Evolutionary conservation across 306 rosid species (phyloP).

Genomic region (Ormosia emarginata): DNA sequence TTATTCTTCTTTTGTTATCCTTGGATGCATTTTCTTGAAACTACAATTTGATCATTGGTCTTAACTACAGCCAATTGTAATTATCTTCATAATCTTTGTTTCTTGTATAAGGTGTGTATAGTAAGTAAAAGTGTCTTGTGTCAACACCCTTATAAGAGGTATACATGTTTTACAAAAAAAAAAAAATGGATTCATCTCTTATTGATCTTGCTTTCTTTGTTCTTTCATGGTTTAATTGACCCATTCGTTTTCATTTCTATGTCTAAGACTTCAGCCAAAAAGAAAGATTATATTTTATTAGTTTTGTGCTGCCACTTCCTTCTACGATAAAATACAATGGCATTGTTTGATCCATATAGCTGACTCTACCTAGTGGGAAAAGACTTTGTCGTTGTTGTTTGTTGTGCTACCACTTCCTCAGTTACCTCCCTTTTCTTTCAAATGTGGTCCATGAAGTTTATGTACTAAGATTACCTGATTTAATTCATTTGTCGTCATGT

Average conservation of each 20-base stretch:
- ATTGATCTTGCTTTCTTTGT: not conserved
- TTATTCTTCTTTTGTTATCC: not conserved
- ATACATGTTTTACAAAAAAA: not conserved
- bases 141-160: not conserved
- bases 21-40: not conserved
- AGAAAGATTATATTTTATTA: not conserved
- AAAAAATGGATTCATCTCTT: not conserved
- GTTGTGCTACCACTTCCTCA: not conserved
- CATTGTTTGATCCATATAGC: too few relatives aligned
- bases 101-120: not conserved
- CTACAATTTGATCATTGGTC: not conserved
- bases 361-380: too few relatives aligned
- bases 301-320: not conserved
- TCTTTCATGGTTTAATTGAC: not conserved
- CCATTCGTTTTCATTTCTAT: not conserved
- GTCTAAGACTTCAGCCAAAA: not conserved
- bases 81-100: slow-evolving; percentile 16
- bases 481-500: not conserved
- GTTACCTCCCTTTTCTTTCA: not conserved
- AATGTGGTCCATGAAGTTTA: slow-evolving; percentile 13
- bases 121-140: not conserved
- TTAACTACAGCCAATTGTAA: not conserved
- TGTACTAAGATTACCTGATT: slow-evolving; percentile 8
- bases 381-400: too few relatives aligned
- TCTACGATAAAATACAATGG: too few relatives aligned